These are phyloP conservation scores for Alternaria sp. DNA, from an alignment of 2,329 filamentous ascomycete species.

Conservation along the genomic window DNA sequence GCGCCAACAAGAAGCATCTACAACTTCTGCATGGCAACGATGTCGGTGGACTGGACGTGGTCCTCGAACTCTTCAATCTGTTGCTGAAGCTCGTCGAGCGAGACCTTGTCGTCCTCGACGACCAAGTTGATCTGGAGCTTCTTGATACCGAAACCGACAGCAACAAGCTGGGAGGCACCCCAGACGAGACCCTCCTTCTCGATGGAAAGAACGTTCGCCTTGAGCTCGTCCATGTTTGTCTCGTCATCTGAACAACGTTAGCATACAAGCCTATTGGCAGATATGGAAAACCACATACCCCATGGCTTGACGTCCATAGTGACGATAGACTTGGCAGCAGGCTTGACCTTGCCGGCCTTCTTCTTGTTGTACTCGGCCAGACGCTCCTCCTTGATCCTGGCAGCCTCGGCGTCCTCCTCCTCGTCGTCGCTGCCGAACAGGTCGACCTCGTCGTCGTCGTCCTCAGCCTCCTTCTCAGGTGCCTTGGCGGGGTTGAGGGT, in stretches of 20 bases:
- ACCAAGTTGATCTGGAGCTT: constrained; percentile 99
- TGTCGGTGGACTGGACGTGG: constrained; percentile 91
- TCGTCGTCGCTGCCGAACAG: constrained; percentile 93
- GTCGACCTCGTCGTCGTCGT: constrained; percentile 77
- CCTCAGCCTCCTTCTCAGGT: constrained; percentile 66
- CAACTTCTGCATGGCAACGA: constrained; percentile 66
- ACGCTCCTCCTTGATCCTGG: constrained; percentile 82
- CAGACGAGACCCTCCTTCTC: constrained; percentile 94
- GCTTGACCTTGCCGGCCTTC: constrained; percentile 93
- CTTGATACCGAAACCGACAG: constrained; percentile 97
- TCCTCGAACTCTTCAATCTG: constrained; percentile 89
- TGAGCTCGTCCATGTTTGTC: constrained; percentile 86
- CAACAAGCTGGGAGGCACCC: constrained; percentile 87
- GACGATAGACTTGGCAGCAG: constrained; percentile 92
- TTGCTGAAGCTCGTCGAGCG: constrained; percentile 83
- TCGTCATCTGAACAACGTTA: constrained; percentile 72
- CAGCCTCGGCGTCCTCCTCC: constrained; percentile 71
- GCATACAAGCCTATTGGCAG: neutral
- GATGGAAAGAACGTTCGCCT: constrained; percentile 80
- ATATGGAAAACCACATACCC: constrained; percentile 68
- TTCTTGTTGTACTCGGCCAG: constrained; percentile 94
- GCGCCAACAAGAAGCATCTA: constrained; percentile 31
- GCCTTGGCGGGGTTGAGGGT: constrained; percentile 87
- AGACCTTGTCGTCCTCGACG: constrained; percentile 96
- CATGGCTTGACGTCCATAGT: constrained; percentile 98